These are phyloP conservation scores for Gryganskiella cystojenkinii DNA, from an alignment of 192 early-diverging fungal genomes.

Conservation along the genomic window DNA sequence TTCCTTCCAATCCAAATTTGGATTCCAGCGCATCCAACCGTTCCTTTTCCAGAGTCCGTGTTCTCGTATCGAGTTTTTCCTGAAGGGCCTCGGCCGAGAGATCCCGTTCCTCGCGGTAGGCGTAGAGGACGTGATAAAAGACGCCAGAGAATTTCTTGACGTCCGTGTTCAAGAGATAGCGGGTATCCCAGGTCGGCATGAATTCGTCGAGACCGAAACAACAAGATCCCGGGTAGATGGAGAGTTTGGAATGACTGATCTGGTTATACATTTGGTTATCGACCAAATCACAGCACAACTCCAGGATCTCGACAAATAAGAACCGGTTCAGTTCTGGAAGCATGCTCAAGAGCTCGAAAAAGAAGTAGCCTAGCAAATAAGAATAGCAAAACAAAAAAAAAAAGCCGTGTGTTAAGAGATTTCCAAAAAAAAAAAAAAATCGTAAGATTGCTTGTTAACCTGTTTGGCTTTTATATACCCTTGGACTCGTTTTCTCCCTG, in stretches of 20 bases:
- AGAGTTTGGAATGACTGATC: slow-evolving; percentile 39
- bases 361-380: slow-evolving; percentile 50
- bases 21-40: slow-evolving; percentile 39
- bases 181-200: slow-evolving; percentile 43
- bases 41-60: slow-evolving; percentile 22
- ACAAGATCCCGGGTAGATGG: slow-evolving; percentile 38
- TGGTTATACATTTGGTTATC: slow-evolving; percentile 41
- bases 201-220: slow-evolving; percentile 43
- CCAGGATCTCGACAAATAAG: slow-evolving; percentile 47
- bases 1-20: slow-evolving; percentile 26
- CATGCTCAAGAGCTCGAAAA: slow-evolving; percentile 45
- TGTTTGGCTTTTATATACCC: too few species aligned
- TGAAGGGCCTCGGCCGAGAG: slow-evolving; percentile 35
- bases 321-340: slow-evolving; percentile 47
- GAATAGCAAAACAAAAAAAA: too few species aligned
- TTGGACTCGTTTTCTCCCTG: too few species aligned
- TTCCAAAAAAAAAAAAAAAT: background rate
- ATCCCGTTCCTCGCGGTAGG: slow-evolving; percentile 47
- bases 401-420: background rate
- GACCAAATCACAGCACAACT: slow-evolving; percentile 43
- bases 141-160: slow-evolving; percentile 27
- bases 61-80: slow-evolving; percentile 25
- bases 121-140: slow-evolving; percentile 49
- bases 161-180: slow-evolving; percentile 31
- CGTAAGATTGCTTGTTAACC: too few species aligned